phyloP scores from a whole-genome alignment of 495 filamentous ascomycete genomes.

The Mytilinidion resinicola region DNA sequence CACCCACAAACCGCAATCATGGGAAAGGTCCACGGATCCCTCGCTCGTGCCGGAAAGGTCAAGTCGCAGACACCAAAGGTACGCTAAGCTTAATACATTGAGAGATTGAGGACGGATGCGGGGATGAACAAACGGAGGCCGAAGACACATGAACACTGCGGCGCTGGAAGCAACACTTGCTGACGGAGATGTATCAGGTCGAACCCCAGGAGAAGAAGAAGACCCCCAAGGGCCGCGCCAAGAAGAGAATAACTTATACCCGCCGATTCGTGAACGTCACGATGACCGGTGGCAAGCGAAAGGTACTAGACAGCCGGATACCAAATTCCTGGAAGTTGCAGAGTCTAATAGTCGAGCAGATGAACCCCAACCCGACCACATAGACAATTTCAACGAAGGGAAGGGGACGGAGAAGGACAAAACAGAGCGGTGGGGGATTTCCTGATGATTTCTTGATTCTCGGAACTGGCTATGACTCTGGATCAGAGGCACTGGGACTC shows the following conservation, averaged over 20 bases:
- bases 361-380: constrained; percentile 58
- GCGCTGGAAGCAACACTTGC: not conserved
- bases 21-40: constrained; percentile 87
- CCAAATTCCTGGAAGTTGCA: not conserved
- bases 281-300: constrained; percentile 98
- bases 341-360: constrained; percentile 32
- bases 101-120: constrained; percentile 1
- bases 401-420: constrained; percentile 5
- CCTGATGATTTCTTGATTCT: constrained; percentile 14
- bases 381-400: constrained; percentile 8
- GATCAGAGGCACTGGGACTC: constrained; percentile 23
- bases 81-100: constrained; percentile 30
- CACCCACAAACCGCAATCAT: constrained; percentile 52
- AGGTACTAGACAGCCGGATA: constrained; percentile 53
- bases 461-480: constrained; percentile 27
- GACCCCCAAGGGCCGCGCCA: constrained; percentile 93
- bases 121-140: not conserved
- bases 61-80: constrained; percentile 90
- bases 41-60: constrained; percentile 97
- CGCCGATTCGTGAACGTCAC: constrained; percentile 99
- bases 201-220: constrained; percentile 90
- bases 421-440: constrained; percentile 7
- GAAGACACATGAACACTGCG: not conserved
- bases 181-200: constrained; percentile 46
- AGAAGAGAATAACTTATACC: constrained; percentile 96